Evolutionary conservation across 2,329 filamentous ascomycete species (phyloP).

Genomic region (Phoma sp.): DNA sequence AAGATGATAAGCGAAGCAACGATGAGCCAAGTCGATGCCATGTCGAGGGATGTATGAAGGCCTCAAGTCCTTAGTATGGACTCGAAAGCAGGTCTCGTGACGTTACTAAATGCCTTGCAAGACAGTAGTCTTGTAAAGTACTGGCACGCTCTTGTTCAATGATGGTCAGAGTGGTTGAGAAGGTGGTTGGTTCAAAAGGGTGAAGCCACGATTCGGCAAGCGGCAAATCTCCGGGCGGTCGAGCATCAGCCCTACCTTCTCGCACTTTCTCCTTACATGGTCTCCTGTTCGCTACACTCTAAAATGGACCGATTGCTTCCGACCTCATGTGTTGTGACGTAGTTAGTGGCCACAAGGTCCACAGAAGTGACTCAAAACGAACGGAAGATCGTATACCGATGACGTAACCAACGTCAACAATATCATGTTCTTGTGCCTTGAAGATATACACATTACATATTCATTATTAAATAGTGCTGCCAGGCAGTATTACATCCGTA

Average conservation of each 20-base stretch:
- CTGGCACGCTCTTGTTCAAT: background rate
- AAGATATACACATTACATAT: background rate
- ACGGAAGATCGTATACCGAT: no score
- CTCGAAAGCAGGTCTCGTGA: background rate
- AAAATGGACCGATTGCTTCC: no score
- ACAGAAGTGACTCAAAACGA: no score
- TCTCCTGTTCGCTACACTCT: no score
- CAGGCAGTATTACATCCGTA: background rate
- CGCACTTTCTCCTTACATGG: no score
- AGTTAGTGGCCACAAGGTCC: no score
- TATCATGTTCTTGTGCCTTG: background rate
- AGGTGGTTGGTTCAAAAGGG: slow-evolving; percentile 1
- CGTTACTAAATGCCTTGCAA: background rate
- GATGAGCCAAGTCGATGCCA: slow-evolving; percentile 1
- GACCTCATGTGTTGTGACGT: no score
- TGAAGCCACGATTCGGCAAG: slow-evolving; percentile 6
- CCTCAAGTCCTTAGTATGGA: background rate
- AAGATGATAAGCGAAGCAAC: slow-evolving; percentile 12
- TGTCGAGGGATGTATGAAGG: background rate
- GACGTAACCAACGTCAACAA: no score
- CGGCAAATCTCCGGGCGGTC: slow-evolving; percentile 8
- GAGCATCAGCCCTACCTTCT: no score
- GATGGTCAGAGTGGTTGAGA: background rate
- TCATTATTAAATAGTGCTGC: background rate
- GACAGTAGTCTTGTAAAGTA: background rate